phyloP scores from a whole-genome alignment of 768 basidiomycete species.

The Cystofilobasidium macerans region DNA sequence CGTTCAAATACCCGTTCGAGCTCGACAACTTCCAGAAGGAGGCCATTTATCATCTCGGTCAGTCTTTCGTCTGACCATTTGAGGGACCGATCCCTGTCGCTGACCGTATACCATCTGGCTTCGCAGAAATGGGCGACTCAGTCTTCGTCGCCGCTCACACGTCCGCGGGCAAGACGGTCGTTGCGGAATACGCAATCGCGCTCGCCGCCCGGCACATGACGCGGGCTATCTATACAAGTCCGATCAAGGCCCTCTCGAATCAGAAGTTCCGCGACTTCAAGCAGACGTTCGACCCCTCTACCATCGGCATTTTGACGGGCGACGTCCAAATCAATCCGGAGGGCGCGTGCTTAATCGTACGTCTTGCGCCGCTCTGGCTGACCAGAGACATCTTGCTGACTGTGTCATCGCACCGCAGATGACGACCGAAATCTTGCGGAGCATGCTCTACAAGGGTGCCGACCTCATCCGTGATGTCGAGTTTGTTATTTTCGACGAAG shows the following conservation, averaged over 20 bases:
- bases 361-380: constrained; percentile 14
- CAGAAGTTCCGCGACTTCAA: constrained; percentile 99
- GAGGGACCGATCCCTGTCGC: neutral
- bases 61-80: neutral
- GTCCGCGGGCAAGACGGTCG: constrained; percentile 98
- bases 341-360: constrained; percentile 92
- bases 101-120: neutral
- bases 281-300: constrained; percentile 77
- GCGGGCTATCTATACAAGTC: constrained; percentile 96
- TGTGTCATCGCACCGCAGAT: too few relatives aligned
- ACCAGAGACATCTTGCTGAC: too few relatives aligned
- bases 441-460: constrained; percentile 96
- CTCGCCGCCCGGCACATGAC: constrained; percentile 98
- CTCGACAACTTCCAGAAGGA: constrained; percentile 98
- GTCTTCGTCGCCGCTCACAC: constrained; percentile 99
- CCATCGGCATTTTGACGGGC: constrained; percentile 91
- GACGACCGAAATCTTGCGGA: constrained; percentile 79
- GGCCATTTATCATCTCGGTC: constrained; percentile 76
- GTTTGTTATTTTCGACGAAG: constrained; percentile 98
- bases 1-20: constrained; percentile 98
- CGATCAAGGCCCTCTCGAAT: constrained; percentile 96
- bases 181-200: constrained; percentile 96
- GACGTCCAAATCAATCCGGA: constrained; percentile 99
- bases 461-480: constrained; percentile 98
- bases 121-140: constrained; percentile 75